A percentile compares a stretch with the other conserved stretches of the same genome.
phyloP scores from a whole-genome alignment of 1,139 yeast genomes.

The Candida sanyaensis region DNA sequence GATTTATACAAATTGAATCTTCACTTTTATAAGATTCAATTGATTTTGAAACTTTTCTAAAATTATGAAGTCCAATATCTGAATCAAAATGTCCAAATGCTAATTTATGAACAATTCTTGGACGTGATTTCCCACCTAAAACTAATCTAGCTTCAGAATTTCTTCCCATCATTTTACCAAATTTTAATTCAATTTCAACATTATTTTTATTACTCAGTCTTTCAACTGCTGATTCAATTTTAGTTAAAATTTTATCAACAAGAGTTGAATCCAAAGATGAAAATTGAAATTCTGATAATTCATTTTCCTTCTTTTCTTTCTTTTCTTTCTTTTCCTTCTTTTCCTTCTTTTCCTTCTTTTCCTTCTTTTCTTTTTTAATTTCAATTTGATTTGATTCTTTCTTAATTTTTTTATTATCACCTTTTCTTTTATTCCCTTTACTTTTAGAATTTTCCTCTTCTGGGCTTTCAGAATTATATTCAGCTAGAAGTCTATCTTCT shows the following conservation, averaged over 20 bases:
- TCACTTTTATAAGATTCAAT: background rate
- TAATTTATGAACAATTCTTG: background rate
- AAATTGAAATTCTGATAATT: too few relatives aligned
- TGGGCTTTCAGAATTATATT: too few relatives aligned
- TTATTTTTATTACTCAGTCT: background rate
- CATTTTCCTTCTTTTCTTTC: too few relatives aligned
- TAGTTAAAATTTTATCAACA: background rate
- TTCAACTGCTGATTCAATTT: background rate
- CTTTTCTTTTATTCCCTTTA: too few relatives aligned
- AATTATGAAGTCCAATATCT: background rate
- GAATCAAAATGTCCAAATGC: background rate
- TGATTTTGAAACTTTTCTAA: background rate
- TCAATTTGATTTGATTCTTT: too few relatives aligned
- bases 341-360: too few relatives aligned
- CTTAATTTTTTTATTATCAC: too few relatives aligned
- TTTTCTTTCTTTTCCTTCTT: too few relatives aligned
- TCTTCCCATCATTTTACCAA: conserved; percentile 1
- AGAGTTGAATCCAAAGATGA: background rate
- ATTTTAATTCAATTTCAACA: background rate
- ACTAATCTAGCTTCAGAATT: background rate
- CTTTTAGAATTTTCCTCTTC: too few relatives aligned
- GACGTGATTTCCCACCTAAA: background rate
- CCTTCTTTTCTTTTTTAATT: too few relatives aligned
- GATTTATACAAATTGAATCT: too few relatives aligned
- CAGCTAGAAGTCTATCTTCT: too few relatives aligned